Evolutionary conservation across 345 rosid species (phyloP), one percentile per base, ranked within the genome.

Genomic region (Odontarrhena argentea): DNA sequence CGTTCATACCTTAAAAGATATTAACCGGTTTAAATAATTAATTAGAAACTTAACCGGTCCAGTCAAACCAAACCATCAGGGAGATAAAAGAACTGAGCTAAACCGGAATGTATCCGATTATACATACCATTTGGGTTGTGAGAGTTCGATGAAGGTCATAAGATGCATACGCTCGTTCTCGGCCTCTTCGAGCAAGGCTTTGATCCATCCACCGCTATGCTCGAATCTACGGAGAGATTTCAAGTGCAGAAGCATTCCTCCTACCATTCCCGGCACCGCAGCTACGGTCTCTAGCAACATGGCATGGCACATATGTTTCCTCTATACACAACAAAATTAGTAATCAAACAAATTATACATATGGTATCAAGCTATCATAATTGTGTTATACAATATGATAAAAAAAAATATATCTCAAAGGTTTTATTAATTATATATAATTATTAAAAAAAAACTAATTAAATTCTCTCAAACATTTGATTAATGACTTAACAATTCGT

Each of bases 141-240:
- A 79, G 22, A 83, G 24, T 55, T 83, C 87, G 42, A 81, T 70
- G 80, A 85, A 83, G 47, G 86, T 85, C 87, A 85, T 83, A 42
- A 85, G 80, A 64, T 85, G 87, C 87, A 85, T 83, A 14, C 87
- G 78, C 80, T 85, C 86, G 65, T 85, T 85, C 66, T 81, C 84
- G 3, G 91, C 87, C 44, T 85, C 91, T 68, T 85, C 91, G 0
- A 85, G 59, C 53, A 83, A 77, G 0, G 87, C 87, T 71, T 83
- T 85, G 46, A 85, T 85, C 91, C 91, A 81, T 8, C 87, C 91
- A 0, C 91, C 86, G 40, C 87, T 83, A 8, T 83, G 91, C 60
- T 85, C 84, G 60, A 83, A 83, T 26, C 82, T 41, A 35, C 87
- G 65, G 12, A 85, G 79, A 11, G 91, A 85, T 61, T 85, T 85